A percentile compares a stretch with the other conserved stretches of the same genome.
phyloP scores from a whole-genome alignment of 306 rosid genomes.

The Hippophae tibetana region DNA sequence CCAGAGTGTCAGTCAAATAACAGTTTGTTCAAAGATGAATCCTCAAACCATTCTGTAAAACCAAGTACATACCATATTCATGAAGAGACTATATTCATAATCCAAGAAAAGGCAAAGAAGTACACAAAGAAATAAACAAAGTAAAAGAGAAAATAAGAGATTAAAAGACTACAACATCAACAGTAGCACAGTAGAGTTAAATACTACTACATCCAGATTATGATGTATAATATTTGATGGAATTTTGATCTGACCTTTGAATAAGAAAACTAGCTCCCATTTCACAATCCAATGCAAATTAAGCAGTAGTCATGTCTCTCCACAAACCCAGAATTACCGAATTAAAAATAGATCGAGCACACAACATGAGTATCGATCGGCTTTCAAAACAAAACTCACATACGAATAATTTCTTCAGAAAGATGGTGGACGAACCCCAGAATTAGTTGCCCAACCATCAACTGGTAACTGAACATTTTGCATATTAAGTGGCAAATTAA shows the following conservation, averaged over 20 bases:
- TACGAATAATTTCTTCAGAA: neutral
- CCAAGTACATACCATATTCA: neutral
- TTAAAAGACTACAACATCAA: too few species aligned
- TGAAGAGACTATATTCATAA: neutral
- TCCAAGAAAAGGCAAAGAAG: constrained; percentile 17
- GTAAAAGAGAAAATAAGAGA: too few species aligned
- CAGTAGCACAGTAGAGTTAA: too few species aligned
- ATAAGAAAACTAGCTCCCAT: too few species aligned
- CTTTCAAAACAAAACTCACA: neutral
- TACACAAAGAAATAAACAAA: too few species aligned
- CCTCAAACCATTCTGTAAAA: constrained; percentile 21
- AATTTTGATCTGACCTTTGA: too few species aligned
- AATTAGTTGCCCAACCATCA: constrained; percentile 47
- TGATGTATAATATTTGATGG: too few species aligned
- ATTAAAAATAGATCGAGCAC: neutral
- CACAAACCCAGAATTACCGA: neutral
- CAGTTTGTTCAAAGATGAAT: constrained; percentile 14
- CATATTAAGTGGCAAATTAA: constrained; percentile 75
- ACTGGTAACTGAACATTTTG: constrained; percentile 72
- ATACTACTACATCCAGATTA: too few species aligned
- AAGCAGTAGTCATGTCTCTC: too few species aligned
- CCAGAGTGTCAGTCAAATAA: constrained; percentile 4
- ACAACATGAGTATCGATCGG: neutral
- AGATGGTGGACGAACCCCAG: constrained; percentile 19
- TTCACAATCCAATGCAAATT: too few species aligned